These are phyloP conservation scores for Davidsoniella virescens DNA, from an alignment of 2,329 filamentous ascomycete genomes.

Conservation along the genomic window DNA sequence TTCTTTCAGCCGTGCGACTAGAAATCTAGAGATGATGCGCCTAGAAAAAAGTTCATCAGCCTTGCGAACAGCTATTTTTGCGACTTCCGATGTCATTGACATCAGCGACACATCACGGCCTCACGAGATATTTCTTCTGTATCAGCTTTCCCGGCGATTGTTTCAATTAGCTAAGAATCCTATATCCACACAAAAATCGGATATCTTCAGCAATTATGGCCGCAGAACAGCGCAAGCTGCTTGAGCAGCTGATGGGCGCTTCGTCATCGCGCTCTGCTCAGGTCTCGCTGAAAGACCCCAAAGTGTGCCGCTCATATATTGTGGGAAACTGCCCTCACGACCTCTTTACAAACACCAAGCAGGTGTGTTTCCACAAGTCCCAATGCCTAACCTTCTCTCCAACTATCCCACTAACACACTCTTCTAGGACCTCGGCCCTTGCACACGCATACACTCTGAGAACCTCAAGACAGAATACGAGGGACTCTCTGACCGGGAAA, in stretches of 20 bases:
- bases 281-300: constrained; percentile 76
- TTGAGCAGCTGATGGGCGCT: constrained; percentile 87
- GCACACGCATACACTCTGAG: constrained; percentile 77
- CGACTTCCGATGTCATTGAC: constrained; percentile 1
- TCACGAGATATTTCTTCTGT: no score
- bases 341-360: constrained; percentile 98
- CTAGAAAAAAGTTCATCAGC: constrained; percentile 5
- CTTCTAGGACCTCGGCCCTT: constrained; percentile 59
- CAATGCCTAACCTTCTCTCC: background rate
- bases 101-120: background rate
- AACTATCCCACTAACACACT: background rate
- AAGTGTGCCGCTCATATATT: constrained; percentile 88
- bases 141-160: no score
- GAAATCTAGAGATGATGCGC: background rate
- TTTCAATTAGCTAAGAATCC: background rate
- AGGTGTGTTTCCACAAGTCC: constrained; percentile 23
- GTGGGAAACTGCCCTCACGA: constrained; percentile 93
- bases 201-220: constrained; percentile 44
- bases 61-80: constrained; percentile 1
- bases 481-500: constrained; percentile 50
- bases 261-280: constrained; percentile 62
- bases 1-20: background rate
- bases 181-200: background rate
- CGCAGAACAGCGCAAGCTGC: constrained; percentile 93
- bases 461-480: constrained; percentile 82